A percentile compares a stretch with the other conserved stretches of the same genome.
These are phyloP conservation scores for Rhizophora mangle DNA, from an alignment of 345 rosid species.

Conservation along the genomic window DNA sequence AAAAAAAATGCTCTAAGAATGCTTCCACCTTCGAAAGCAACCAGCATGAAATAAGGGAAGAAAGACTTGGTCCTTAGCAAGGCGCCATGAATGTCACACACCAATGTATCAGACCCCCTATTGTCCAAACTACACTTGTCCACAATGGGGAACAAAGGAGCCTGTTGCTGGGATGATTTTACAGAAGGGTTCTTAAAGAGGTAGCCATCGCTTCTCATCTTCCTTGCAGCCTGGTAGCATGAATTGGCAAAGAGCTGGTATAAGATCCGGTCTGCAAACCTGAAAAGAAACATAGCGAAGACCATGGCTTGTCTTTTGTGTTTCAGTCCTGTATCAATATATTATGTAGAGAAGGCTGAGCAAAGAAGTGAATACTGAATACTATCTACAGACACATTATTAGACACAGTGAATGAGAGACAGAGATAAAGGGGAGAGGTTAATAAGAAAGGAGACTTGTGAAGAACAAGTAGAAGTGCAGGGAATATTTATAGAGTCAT, in stretches of 20 bases:
- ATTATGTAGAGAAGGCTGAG: background rate
- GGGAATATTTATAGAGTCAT: slow-evolving; percentile 37
- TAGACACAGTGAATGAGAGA: background rate
- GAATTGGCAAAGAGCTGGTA: slow-evolving; percentile 59
- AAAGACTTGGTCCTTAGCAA: slow-evolving; percentile 52
- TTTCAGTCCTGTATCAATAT: background rate
- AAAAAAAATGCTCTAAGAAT: slow-evolving; percentile 61
- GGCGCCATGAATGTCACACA: slow-evolving; percentile 65
- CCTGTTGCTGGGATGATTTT: slow-evolving; percentile 32
- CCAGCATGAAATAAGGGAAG: slow-evolving; percentile 94
- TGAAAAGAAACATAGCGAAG: slow-evolving; percentile 45
- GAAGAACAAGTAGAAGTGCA: slow-evolving; percentile 18
- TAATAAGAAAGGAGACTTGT: background rate
- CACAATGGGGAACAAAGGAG: slow-evolving; percentile 17
- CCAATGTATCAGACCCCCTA: slow-evolving; percentile 37
- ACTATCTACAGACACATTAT: background rate
- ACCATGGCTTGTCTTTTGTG: slow-evolving; percentile 39
- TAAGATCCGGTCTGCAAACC: slow-evolving; percentile 56
- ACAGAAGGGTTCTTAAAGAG: slow-evolving; percentile 37
- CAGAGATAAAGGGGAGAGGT: background rate
- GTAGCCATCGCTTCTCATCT: slow-evolving; percentile 53
- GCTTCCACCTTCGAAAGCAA: slow-evolving; percentile 89
- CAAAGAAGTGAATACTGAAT: no score
- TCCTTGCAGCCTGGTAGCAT: slow-evolving; percentile 61
- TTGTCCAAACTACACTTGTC: slow-evolving; percentile 31